Percentiles rank a stretch among this genome's conserved stretches.
Conservation (phyloP, 2,329 filamentous ascomycete species). For the Cladorrhinum sp. region DNA sequence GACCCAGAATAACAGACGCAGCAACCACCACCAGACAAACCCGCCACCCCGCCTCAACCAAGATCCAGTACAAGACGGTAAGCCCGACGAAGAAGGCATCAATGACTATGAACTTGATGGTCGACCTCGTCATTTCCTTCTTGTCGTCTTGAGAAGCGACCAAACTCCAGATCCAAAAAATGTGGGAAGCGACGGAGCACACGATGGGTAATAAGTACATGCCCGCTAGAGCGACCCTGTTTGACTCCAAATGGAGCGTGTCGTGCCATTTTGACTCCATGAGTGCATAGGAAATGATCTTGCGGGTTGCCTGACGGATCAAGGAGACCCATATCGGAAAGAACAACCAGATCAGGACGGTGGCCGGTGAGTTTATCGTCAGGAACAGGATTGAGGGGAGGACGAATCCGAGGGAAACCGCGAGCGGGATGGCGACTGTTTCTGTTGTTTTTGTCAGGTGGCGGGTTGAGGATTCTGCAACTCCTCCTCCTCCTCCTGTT, state of each 20-base stretch:
- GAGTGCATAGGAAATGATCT: constrained; percentile 25
- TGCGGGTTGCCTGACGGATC: constrained; percentile 38
- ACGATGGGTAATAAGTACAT: constrained; percentile 46
- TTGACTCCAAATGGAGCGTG: constrained; percentile 44
- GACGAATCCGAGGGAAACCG: constrained; percentile 47
- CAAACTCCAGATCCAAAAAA: constrained; percentile 39
- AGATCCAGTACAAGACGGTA: constrained; percentile 52
- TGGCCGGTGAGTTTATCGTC: constrained; percentile 35
- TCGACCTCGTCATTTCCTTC: constrained; percentile 48
- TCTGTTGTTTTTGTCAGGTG: constrained; percentile 46
- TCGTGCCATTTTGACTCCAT: constrained; percentile 13
- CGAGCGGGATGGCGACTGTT: constrained; percentile 54
- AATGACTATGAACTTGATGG: constrained; percentile 45
- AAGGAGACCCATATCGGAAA: constrained; percentile 50
- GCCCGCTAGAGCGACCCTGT: constrained; percentile 35
- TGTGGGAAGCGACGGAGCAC: constrained; percentile 44
- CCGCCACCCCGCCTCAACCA: constrained; percentile 49
- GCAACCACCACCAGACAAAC: constrained; percentile 29
- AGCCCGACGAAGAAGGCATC: constrained; percentile 44
- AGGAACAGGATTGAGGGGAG: constrained; percentile 48
- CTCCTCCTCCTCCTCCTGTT: not conserved
- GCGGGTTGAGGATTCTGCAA: constrained; percentile 32
- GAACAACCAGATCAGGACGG: constrained; percentile 48
- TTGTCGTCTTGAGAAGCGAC: constrained; percentile 43
- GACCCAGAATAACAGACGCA: constrained; percentile 33